A percentile compares a stretch with the other conserved stretches of the same genome.
Evolutionary conservation across 2,329 filamentous ascomycete genomes (phyloP).

Genomic region (Nemania bipapillata): DNA sequence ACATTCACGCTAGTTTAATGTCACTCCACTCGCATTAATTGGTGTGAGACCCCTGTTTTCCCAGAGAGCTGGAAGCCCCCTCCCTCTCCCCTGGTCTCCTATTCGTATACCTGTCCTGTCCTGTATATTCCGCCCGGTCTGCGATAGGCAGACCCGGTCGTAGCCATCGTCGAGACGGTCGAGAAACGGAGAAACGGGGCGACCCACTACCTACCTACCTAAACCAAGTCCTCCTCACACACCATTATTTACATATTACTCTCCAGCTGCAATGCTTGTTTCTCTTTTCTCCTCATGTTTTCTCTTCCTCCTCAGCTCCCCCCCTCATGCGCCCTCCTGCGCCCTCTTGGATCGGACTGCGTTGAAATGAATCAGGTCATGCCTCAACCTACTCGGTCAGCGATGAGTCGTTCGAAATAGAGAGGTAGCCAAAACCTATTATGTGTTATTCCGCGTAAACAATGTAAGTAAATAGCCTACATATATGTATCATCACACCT

Average conservation of each 20-base stretch:
- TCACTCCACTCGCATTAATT: not conserved
- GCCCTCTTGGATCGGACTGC: conserved; percentile 26
- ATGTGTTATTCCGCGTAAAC: not conserved
- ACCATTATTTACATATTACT: no score
- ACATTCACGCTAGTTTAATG: not conserved
- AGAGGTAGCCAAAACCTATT: not conserved
- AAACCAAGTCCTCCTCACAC: no score
- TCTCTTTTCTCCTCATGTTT: no score
- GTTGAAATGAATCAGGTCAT: conserved; percentile 22
- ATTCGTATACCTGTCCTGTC: no score
- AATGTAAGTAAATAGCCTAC: no score
- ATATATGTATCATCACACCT: no score
- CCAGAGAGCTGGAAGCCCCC: conserved; percentile 30
- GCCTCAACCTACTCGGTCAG: conserved; percentile 28
- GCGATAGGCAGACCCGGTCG: conserved; percentile 1
- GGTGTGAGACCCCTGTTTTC: conserved; percentile 16
- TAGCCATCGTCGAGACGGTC: not conserved
- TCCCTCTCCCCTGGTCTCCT: no score
- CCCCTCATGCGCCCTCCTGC: no score
- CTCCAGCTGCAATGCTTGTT: not conserved
- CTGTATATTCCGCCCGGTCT: conserved; percentile 3
- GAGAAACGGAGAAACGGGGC: not conserved
- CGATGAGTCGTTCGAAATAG: conserved; percentile 6
- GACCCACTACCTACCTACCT: not conserved
- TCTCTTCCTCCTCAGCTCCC: no score